phyloP scores from a whole-genome alignment of 306 rosid genomes.

The Prunus persica region Prunus_persica_NCBIv2 NC_034015.1:3116501-3117000 shows the following conservation, averaged over 20 bases:
- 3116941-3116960: slow-evolving; percentile 37
- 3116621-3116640: neutral
- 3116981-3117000: slow-evolving; percentile 41
- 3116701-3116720: neutral
- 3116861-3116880: neutral
- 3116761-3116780: neutral
- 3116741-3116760: neutral
- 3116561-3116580: too few species aligned
- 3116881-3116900: neutral
- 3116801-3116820: neutral
- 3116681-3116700: neutral
- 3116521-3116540: neutral
- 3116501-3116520: neutral
- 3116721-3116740: slow-evolving; percentile 1
- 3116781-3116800: neutral
- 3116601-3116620: neutral
- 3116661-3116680: neutral
- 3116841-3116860: neutral
- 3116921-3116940: slow-evolving; percentile 59
- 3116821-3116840: neutral
- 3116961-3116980: slow-evolving; percentile 29
- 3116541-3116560: neutral
- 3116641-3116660: neutral
- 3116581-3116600: too few species aligned
- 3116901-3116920: slow-evolving; percentile 49